A percentile compares a stretch with the other conserved stretches of the same genome.
These are phyloP conservation scores for Coprinopsis marcescibilis DNA, from an alignment of 768 basidiomycete genomes.

Conservation along the genomic window DNA sequence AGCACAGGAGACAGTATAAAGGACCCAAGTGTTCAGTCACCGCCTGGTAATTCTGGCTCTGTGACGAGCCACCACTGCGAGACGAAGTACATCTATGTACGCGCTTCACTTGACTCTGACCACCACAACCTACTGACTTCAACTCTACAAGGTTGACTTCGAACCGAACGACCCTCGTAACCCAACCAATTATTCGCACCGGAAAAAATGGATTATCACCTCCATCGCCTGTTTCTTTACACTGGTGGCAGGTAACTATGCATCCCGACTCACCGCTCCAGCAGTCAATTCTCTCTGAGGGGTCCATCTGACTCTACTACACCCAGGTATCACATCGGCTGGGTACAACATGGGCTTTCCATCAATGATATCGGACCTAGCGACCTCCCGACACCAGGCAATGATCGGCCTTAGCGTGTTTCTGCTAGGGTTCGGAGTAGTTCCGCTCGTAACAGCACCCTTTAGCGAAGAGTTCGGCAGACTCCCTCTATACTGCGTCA, in stretches of 20 bases:
- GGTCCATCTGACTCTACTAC: conserved; percentile 37
- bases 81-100: too few relatives aligned
- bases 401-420: conserved; percentile 47
- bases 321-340: conserved; percentile 48
- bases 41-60: too few relatives aligned
- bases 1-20: too few relatives aligned
- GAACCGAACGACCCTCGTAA: conserved; percentile 10
- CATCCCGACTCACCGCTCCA: neutral
- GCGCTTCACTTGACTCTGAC: too few relatives aligned
- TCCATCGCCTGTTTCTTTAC: conserved; percentile 39
- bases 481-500: conserved; percentile 49
- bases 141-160: conserved; percentile 14
- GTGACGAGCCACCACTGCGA: too few relatives aligned
- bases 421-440: conserved; percentile 52
- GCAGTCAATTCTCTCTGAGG: neutral
- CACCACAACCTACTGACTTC: too few relatives aligned
- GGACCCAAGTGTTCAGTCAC: too few relatives aligned
- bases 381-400: conserved; percentile 38
- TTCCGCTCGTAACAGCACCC: conserved; percentile 59
- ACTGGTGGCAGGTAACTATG: conserved; percentile 31
- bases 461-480: conserved; percentile 69
- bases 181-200: conserved; percentile 17
- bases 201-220: conserved; percentile 22
- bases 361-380: conserved; percentile 48
- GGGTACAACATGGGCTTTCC: conserved; percentile 47